Conservation (phyloP, 371 early-diverging fungal species). For the Mucor indicus region DNA sequence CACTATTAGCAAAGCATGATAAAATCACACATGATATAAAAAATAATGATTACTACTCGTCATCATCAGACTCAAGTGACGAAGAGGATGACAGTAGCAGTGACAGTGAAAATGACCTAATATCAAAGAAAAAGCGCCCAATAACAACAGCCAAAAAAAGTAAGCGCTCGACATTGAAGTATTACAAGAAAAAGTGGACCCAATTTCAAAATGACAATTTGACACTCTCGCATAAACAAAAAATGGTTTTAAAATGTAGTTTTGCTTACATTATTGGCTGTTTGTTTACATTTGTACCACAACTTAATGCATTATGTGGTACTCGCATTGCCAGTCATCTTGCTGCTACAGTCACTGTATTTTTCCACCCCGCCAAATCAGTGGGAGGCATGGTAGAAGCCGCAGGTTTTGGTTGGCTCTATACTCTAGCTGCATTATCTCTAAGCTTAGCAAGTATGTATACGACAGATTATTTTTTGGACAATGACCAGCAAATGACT, state of each 20-base stretch:
- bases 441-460: slow-evolving; percentile 47
- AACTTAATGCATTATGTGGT: slow-evolving; percentile 42
- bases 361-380: slow-evolving; percentile 64
- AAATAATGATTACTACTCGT: no score
- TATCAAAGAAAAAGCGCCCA: no score
- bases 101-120: no score
- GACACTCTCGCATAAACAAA: slow-evolving; percentile 25
- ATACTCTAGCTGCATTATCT: slow-evolving; percentile 41
- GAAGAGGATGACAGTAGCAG: not conserved
- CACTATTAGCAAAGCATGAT: slow-evolving; percentile 3
- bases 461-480: slow-evolving; percentile 49
- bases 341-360: slow-evolving; percentile 57
- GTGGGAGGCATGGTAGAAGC: slow-evolving; percentile 66
- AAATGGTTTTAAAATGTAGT: slow-evolving; percentile 57
- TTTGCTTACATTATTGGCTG: slow-evolving; percentile 62
- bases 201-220: not conserved
- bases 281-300: slow-evolving; percentile 58
- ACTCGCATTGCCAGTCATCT: slow-evolving; percentile 42
- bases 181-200: not conserved
- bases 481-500: slow-evolving; percentile 28
- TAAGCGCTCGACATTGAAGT: not conserved
- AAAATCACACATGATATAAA: no score
- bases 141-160: not conserved
- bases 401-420: slow-evolving; percentile 47
- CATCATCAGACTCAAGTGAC: slow-evolving; percentile 1